phyloP scores from a whole-genome alignment of 495 filamentous ascomycete genomes.

The Hypoxylon cercidicola region DNA sequence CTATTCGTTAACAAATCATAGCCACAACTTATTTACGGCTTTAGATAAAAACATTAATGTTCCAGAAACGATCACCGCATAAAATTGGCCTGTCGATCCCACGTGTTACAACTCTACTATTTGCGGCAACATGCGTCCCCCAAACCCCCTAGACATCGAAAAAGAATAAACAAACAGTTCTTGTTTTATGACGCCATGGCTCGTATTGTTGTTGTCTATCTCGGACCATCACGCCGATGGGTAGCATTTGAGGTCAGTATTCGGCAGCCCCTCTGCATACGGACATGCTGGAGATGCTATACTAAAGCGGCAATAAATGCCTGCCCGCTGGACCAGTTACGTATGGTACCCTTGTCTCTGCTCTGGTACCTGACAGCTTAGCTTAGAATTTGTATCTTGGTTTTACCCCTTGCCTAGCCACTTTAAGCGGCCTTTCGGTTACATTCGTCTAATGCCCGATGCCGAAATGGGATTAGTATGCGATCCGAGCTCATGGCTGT shows the following conservation, averaged over 20 bases:
- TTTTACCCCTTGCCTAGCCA: conserved; percentile 38
- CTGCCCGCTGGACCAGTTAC: conserved; percentile 1
- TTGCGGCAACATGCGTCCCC: conserved; percentile 24
- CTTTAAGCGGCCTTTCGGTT: conserved; percentile 24
- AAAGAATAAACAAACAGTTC: too few relatives aligned
- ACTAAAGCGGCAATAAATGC: conserved; percentile 1
- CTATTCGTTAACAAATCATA: conserved; percentile 15
- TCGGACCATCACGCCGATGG: too few relatives aligned
- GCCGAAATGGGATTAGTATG: conserved; percentile 22
- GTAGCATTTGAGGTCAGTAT: too few relatives aligned
- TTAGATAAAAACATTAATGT: conserved; percentile 10
- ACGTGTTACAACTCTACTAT: conserved; percentile 44
- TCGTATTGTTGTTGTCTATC: too few relatives aligned
- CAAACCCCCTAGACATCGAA: conserved; percentile 5
- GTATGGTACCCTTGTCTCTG: not conserved
- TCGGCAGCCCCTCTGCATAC: too few relatives aligned
- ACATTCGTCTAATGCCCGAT: conserved; percentile 27
- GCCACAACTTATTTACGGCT: too few relatives aligned
- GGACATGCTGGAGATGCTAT: not conserved
- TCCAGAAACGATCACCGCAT: conserved; percentile 33
- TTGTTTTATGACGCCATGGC: too few relatives aligned
- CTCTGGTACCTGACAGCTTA: conserved; percentile 5
- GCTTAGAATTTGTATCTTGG: conserved; percentile 31
- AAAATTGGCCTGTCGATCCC: conserved; percentile 37
- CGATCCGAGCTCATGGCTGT: conserved; percentile 35